Base-by-base conservation (phyloP, 2,329 filamentous ascomycete genomes). In the Camillea tinctor region DNA sequence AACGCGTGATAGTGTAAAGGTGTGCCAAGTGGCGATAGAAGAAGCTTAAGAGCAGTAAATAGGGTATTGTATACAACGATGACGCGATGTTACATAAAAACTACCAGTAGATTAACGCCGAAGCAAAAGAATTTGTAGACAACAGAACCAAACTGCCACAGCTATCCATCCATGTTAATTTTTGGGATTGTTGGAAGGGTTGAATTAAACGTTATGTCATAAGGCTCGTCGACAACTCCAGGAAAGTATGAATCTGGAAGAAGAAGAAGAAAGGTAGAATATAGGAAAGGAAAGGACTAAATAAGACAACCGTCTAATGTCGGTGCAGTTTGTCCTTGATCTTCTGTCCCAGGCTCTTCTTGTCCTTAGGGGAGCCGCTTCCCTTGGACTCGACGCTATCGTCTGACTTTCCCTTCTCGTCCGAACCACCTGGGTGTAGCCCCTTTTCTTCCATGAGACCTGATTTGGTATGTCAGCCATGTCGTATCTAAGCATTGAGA, bases 291-390 rank as follows among this genome's bases (percentile, higher is more conserved):
- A 30, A 30, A 30, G 26, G 8, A 26, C 6, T 9, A 11, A 30
- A 9, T 26, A 11, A 8, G 36, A 44, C 13, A 44, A 17, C 4
- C 26, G 15, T 1, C 15, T 69, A 79, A 68, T 80, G 75, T 59
- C 75, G 76, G 74, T 89, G 87, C 60, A 90, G 75, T 79, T 90
- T 90, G 58, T 83, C 81, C 82, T 90, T 91, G 74, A 91, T 84
- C 77, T 88, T 88, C 59, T 87, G 80, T 61, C 81, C 81, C 49
- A 89, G 70, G 63, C 82, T 82, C 52, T 77, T 78, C 75, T 86
- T 85, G 58, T 76, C 48, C 23, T 70, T 69, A 54, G 58, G 59
- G 15, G 65, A 58, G 5, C 67, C 62, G 21, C 61, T 66, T 22
- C 64, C 65, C 49, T 72, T 64, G 24, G 61, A 26, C 59, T 68